These are phyloP conservation scores for Starmerella geochares DNA, from an alignment of 805 yeast genomes.

Conservation along the genomic window DNA sequence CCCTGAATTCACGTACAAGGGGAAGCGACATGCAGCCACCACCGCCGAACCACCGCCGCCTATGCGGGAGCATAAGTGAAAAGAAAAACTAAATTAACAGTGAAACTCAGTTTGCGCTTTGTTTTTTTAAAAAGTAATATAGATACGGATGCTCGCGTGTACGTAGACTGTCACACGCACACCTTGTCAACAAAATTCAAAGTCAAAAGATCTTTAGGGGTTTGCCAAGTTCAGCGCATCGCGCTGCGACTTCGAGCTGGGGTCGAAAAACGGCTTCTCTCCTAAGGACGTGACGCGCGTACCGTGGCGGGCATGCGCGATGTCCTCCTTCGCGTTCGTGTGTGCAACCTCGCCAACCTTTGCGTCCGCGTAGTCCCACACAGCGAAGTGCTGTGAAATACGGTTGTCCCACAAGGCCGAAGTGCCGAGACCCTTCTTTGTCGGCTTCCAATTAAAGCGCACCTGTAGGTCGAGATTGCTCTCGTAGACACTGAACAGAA, in stretches of 20 bases:
- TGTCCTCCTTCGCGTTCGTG: conserved; percentile 9
- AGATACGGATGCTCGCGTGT: too few species aligned
- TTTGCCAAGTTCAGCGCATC: conserved; percentile 18
- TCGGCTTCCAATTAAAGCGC: conserved; percentile 41
- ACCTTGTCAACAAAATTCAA: too few species aligned
- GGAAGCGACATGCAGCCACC: too few species aligned
- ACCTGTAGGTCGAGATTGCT: conserved; percentile 36
- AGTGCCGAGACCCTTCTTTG: conserved; percentile 30
- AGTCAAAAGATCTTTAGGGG: too few species aligned
- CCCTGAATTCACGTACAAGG: too few species aligned
- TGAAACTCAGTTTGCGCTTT: too few species aligned
- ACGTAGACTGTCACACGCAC: too few species aligned
- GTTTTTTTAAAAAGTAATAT: too few species aligned
- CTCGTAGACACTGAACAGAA: conserved; percentile 37
- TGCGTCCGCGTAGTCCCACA: conserved; percentile 35
- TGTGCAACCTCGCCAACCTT: conserved; percentile 5
- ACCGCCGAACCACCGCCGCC: too few species aligned
- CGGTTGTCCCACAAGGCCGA: conserved; percentile 49
- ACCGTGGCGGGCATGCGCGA: conserved; percentile 34
- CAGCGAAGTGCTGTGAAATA: conserved; percentile 42
- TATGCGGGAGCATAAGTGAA: too few species aligned
- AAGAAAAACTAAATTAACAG: too few species aligned
- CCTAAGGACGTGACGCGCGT: conserved; percentile 47
- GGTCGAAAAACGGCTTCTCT: conserved; percentile 44
- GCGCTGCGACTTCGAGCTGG: conserved; percentile 28